Base-by-base conservation (phyloP, 176 grass and related monocot genomes). In the Phragmites australis region DNA sequence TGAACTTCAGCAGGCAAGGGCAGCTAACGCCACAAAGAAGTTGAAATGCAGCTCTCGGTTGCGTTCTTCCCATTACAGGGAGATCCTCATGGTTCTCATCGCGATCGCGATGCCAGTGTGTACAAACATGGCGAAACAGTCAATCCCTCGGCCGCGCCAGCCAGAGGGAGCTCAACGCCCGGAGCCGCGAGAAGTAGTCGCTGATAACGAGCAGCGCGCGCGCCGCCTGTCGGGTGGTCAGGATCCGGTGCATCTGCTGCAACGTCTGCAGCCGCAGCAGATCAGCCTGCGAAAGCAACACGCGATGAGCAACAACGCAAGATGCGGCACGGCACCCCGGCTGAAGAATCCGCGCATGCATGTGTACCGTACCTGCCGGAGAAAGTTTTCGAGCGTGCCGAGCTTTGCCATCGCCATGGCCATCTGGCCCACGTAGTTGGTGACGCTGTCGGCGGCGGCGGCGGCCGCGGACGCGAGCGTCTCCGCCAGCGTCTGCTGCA, bases 351-450 rank as follows among this genome's bases (percentile, higher is more conserved):
- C 17, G n/a, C 19, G 50, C 8, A 23, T 23, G 52, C n/a, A 26
- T 30, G 37, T 0, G 9, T 0, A 1, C 7, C 7, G 46, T 83
- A 94, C 93, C 93, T 97, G 93, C 0, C 92, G 90, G 45, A 99
- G 78, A 84, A 99, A 99, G 78, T 86, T 93, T 82, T 95, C 96
- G 0, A 99, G 87, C 37, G 88, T 93, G 81, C 86, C 64, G 5
- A 99, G 88, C 61, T 99, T 99, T 46, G 75, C 71, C 96, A 99
- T 95, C 17, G 96, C 96, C 43, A 93, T 79, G 56, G 96, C 88
- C 96, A 99, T 99, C 81, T 99, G 96, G 6, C 92, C 96, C 88
- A 99, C 91, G 78, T 99, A 95, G 72, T 91, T 95, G n/a, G 88
- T 47, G 6, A 95, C 90, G 84, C 85, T 84, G 60, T 89, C 90